Evolutionary conservation across 495 filamentous ascomycete genomes (phyloP).

Genomic region (Rusavskia elegans): DNA sequence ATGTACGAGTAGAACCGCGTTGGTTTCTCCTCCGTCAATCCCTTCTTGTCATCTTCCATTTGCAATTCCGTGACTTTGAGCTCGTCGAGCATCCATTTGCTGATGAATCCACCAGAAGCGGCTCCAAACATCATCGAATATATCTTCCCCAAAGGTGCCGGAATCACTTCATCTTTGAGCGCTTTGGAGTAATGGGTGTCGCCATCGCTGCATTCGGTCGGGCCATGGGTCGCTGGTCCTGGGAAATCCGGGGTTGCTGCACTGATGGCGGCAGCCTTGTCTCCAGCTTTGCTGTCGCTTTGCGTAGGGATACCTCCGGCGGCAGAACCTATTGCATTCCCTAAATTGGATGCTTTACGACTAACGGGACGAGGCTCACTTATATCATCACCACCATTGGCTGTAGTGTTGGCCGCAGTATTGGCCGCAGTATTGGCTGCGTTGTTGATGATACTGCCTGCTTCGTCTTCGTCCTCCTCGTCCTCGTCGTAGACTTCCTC

Average conservation of each 20-base stretch:
- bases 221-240: constrained; percentile 65
- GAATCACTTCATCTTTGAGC: constrained; percentile 70
- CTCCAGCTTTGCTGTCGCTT: constrained; percentile 31
- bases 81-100: constrained; percentile 68
- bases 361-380: constrained; percentile 30
- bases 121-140: constrained; percentile 79
- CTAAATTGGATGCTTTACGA: constrained; percentile 53
- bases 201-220: constrained; percentile 68
- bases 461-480: constrained; percentile 40
- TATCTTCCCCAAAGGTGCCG: constrained; percentile 81
- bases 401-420: constrained; percentile 16
- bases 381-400: constrained; percentile 44
- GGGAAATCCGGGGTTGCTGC: constrained; percentile 55
- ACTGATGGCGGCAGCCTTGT: constrained; percentile 37
- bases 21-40: constrained; percentile 55
- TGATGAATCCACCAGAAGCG: constrained; percentile 60
- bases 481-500: constrained; percentile 63
- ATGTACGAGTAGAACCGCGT: constrained; percentile 72
- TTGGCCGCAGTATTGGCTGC: constrained; percentile 20
- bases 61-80: constrained; percentile 79
- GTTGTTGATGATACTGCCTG: constrained; percentile 42
- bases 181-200: constrained; percentile 68
- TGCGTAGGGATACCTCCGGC: constrained; percentile 18
- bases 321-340: constrained; percentile 24
- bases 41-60: constrained; percentile 66